phyloP scores from a whole-genome alignment of 441 rosid species.

The Populus trichocarpa region DNA sequence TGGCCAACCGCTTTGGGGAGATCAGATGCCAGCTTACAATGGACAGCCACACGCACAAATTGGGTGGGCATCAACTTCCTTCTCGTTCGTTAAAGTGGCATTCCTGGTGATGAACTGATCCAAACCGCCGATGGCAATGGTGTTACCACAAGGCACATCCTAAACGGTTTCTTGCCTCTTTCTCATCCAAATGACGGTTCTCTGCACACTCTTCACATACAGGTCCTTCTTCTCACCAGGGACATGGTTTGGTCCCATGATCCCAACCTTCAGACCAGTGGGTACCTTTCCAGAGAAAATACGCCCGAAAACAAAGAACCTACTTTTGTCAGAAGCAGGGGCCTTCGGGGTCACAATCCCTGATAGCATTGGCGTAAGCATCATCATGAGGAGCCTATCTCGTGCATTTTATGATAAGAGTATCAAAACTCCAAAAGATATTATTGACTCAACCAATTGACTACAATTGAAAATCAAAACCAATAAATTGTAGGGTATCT shows the following conservation, averaged over 20 bases:
- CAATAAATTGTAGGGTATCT: neutral
- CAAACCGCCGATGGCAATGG: slow-evolving; percentile 55
- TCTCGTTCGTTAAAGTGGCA: slow-evolving; percentile 56
- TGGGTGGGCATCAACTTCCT: slow-evolving; percentile 53
- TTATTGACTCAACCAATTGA: neutral
- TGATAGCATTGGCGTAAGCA: slow-evolving; percentile 47
- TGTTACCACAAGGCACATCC: slow-evolving; percentile 64
- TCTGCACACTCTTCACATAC: slow-evolving; percentile 47
- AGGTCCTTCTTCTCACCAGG: slow-evolving; percentile 61
- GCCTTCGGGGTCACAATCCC: slow-evolving; percentile 53
- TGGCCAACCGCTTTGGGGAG: slow-evolving; percentile 50
- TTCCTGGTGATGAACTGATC: slow-evolving; percentile 57
- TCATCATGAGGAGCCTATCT: slow-evolving; percentile 51
- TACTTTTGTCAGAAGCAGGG: slow-evolving; percentile 58
- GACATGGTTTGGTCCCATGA: slow-evolving; percentile 59
- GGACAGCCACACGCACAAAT: slow-evolving; percentile 54
- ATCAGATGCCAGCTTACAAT: slow-evolving; percentile 51
- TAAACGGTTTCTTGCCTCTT: slow-evolving; percentile 62
- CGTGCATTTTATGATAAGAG: neutral
- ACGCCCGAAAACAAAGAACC: slow-evolving; percentile 57
- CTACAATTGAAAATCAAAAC: neutral
- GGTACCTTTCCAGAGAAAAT: slow-evolving; percentile 48
- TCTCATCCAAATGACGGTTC: slow-evolving; percentile 70
- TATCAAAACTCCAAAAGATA: neutral
- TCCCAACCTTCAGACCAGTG: slow-evolving; percentile 55